A percentile compares a stretch with the other conserved stretches of the same genome.
These are phyloP conservation scores for Laetiporus sulphureus DNA, from an alignment of 1,284 basidiomycete species.

Conservation along the genomic window DNA sequence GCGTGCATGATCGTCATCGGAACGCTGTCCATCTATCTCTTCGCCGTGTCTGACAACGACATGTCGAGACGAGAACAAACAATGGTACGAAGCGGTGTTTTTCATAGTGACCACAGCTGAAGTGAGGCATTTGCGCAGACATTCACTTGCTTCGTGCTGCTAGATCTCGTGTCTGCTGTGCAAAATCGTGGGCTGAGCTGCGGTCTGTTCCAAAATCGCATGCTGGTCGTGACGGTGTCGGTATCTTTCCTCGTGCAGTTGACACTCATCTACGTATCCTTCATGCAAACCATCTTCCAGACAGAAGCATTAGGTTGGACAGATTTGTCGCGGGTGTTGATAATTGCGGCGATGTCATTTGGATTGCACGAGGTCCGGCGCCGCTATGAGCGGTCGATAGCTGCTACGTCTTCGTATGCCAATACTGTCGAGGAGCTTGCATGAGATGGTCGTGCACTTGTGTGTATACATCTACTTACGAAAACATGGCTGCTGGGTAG, in stretches of 20 bases:
- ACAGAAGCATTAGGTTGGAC: conserved; percentile 69
- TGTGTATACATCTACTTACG: no score
- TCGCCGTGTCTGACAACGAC: conserved; percentile 75
- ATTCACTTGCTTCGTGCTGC: conserved; percentile 94
- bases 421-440: conserved; percentile 36
- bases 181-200: conserved; percentile 91
- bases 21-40: conserved; percentile 84
- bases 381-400: conserved; percentile 61
- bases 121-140: conserved; percentile 52
- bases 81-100: conserved; percentile 77
- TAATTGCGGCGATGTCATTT: conserved; percentile 68
- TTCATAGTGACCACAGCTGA: not conserved
- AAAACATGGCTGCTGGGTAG: no score
- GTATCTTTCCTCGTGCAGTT: conserved; percentile 82
- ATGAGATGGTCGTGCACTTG: no score
- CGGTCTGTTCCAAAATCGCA: conserved; percentile 74
- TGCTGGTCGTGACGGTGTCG: conserved; percentile 85
- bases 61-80: conserved; percentile 88
- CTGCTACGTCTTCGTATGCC: conserved; percentile 30
- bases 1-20: conserved; percentile 88
- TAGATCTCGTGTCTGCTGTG: conserved; percentile 91
- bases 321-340: conserved; percentile 71
- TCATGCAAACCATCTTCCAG: conserved; percentile 91
- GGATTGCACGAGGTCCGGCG: conserved; percentile 76
- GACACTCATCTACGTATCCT: conserved; percentile 82